Evolutionary conservation across 2,329 filamentous ascomycete species (phyloP).

Genomic region (Escovopsis weberi): DNA sequence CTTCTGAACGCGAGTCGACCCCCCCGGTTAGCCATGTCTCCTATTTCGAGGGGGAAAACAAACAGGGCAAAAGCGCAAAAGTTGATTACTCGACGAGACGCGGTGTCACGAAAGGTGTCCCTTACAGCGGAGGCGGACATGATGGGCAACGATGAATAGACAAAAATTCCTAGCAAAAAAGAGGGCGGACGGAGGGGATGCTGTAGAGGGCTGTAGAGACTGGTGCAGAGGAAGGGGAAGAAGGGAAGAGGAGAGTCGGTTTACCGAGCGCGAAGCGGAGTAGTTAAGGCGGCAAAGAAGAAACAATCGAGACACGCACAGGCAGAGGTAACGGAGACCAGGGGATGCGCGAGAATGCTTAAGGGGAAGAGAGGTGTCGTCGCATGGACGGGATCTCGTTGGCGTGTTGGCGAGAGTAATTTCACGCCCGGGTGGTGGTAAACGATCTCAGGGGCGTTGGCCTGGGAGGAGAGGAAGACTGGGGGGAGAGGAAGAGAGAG

Average conservation of each 20-base stretch:
- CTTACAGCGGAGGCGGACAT: conserved; percentile 13
- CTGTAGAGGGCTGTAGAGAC: neutral
- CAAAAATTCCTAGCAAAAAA: neutral
- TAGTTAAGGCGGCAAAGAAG: conserved; percentile 4
- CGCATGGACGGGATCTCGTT: conserved; percentile 2
- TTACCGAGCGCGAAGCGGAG: neutral
- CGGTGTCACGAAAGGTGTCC: neutral
- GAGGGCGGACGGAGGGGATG: neutral
- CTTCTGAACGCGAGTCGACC: conserved; percentile 38
- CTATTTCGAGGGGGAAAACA: neutral
- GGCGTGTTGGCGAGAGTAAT: conserved; percentile 4
- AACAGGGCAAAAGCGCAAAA: neutral
- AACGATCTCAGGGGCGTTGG: conserved; percentile 4
- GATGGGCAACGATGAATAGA: conserved; percentile 5
- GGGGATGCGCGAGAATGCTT: conserved; percentile 5
- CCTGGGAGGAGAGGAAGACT: neutral
- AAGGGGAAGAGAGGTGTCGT: conserved; percentile 6
- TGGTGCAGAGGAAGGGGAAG: conserved; percentile 1
- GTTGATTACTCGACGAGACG: neutral
- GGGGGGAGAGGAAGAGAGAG: neutral
- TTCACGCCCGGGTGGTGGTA: conserved; percentile 3
- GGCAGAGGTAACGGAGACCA: conserved; percentile 4
- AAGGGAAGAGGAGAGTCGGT: neutral
- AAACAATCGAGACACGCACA: conserved; percentile 3
- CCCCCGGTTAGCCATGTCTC: neutral